Evolutionary conservation across 345 rosid species (phyloP), one percentile per base, ranked within the genome.

Genomic region (Gossypium rotundifolium): DNA sequence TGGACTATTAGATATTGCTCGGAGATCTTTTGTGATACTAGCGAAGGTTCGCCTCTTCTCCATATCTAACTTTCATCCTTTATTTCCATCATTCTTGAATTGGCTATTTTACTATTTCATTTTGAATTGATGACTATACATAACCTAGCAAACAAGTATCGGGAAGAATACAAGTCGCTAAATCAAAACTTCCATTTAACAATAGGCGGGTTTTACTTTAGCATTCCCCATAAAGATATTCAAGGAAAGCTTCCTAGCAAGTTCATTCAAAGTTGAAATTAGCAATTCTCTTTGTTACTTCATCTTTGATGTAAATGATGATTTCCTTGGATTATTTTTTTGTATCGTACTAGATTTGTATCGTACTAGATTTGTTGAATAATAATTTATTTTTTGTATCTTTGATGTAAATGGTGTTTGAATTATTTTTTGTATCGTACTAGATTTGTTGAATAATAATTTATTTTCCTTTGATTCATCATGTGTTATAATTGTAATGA

Each of bases 141-240:
- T 82, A 88, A 85, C 76, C 91, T 92, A 59, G 98, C 97, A 44
- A 92, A 88, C 81, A 91, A 85, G 79, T 94, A 90, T 64, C 97
- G 98, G 22, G 94, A 88, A 82, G 97, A 91, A 81, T 90, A 89
- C 85, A 86, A 81, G 76, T 81, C 92, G 77, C 94, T 96, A 78
- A 94, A 87, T 85, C 82, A 78, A 94, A 94, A 81, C 88, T 94
- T 71, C 98, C 97, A n/a, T 94, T 94, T 84, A 94, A 92, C 89
- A 92, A 80, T 72, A 87, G 92, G 80, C 98, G 91, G 78, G 98
- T 94, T 94, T 92, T 92, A 91, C 84, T 85, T 92, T 67, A 94
- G 98, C 84, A 88, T 94, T 83, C 90, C 95, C 48, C 88, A 78
- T 70, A 94, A 94, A 81, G 98, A 91, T 66, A 83, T 89, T 75